A percentile compares a stretch with the other conserved stretches of the same genome.
Evolutionary conservation across 2,329 filamentous ascomycete species (phyloP).

Genomic region (Paraconiothyrium brasiliense): DNA sequence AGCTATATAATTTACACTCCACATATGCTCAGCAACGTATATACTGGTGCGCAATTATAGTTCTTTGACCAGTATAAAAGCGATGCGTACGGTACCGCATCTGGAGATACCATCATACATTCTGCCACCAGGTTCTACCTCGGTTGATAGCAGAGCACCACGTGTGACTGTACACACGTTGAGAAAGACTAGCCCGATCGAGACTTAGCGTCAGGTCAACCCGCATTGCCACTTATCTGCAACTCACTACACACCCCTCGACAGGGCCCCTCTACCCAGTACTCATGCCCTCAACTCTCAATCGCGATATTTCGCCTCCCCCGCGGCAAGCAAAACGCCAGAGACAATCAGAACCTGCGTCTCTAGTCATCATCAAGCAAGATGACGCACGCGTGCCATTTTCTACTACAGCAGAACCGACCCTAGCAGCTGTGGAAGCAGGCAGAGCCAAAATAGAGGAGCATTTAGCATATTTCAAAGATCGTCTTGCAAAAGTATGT

Average conservation of each 20-base stretch:
- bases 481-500: conserved; percentile 49
- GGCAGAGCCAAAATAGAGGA: conserved; percentile 59
- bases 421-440: conserved; percentile 61
- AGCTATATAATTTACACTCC: no score
- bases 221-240: background rate
- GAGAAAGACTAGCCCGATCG: background rate
- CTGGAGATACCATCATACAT: no score
- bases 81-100: no score
- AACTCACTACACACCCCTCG: no score
- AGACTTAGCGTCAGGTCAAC: background rate
- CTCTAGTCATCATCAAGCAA: background rate
- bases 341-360: conserved; percentile 16
- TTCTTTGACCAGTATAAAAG: no score
- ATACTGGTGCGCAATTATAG: no score
- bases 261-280: background rate
- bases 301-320: conserved; percentile 23
- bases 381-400: background rate
- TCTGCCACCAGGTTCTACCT: no score
- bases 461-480: conserved; percentile 59
- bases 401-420: conserved; percentile 14
- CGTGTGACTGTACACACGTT: no score
- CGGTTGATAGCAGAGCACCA: no score
- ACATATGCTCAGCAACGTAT: no score
- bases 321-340: conserved; percentile 29
- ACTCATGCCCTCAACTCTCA: conserved; percentile 11